A percentile compares a stretch with the other conserved stretches of the same genome.
phyloP scores from a whole-genome alignment of 2,329 filamentous ascomycete species.

The Capronia epimyces region DNA sequence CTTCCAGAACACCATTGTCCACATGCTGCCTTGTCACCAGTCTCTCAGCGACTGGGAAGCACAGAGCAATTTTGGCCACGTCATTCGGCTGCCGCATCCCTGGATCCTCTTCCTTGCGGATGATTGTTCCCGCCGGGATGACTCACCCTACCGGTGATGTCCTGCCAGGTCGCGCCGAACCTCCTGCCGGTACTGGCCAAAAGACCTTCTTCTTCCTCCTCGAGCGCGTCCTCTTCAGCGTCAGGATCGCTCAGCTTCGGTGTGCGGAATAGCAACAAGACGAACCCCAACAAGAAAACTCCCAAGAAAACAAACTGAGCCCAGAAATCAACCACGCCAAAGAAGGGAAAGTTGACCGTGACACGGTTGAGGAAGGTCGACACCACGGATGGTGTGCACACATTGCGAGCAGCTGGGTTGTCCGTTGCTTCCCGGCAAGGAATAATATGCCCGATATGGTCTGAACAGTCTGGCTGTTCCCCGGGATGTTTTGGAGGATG shows the following conservation, averaged over 20 bases:
- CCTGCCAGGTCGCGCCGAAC: conserved; percentile 83
- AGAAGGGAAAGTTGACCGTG: conserved; percentile 90
- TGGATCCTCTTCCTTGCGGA: conserved; percentile 8
- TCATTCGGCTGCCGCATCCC: conserved; percentile 1
- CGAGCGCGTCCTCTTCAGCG: conserved; percentile 73
- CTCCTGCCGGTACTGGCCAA: conserved; percentile 75
- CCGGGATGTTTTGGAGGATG: conserved; percentile 58
- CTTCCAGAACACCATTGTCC: not conserved
- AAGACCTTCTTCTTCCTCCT: conserved; percentile 90
- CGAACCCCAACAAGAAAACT: conserved; percentile 74
- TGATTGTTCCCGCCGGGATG: conserved; percentile 8
- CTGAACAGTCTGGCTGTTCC: conserved; percentile 67
- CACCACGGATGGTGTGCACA: conserved; percentile 87
- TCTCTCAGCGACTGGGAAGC: not conserved
- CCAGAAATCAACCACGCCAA: conserved; percentile 91
- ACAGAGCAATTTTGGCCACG: not conserved
- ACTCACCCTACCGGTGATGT: conserved; percentile 61
- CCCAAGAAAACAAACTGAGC: conserved; percentile 86
- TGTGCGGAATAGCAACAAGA: conserved; percentile 72
- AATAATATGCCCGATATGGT: conserved; percentile 65
- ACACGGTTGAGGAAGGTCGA: conserved; percentile 91
- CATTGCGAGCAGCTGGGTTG: conserved; percentile 64
- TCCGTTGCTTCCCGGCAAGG: conserved; percentile 73
- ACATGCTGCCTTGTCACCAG: not conserved
- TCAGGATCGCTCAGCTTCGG: conserved; percentile 71